Base-by-base conservation (phyloP, 495 filamentous ascomycete genomes). In the Hypomontagnella monticulosa region DNA sequence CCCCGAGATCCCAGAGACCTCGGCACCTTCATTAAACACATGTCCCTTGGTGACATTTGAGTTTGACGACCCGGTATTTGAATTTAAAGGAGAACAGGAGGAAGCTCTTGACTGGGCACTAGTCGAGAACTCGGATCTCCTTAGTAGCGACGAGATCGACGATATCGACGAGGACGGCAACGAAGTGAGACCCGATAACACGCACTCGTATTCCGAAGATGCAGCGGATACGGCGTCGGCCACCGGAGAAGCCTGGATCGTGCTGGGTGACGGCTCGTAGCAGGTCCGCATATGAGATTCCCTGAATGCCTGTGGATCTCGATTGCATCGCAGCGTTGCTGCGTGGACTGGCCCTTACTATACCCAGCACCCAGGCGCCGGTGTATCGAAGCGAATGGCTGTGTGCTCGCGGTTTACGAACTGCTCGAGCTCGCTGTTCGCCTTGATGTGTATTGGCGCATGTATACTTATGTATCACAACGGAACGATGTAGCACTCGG, bases 251-350 rank as follows among this genome's bases (percentile, higher is more conserved):
- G 60, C 69, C 61, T 79, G 76, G 77, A 66, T 80, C 4, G 67
- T 79, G 67, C 71, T 82, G 69, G 75, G 74, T 48, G 76, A 77
- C 74, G 80, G 76, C 79, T 81, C 71, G 79, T 74, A 82, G 71
- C 79, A 82, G 76, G 73, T 82, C 76, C 76, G 74, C 76, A 62
- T 32, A 71, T 56, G 72, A 70, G 72, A 65, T 47, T 64, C 70
- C 73, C 71, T 60, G 75, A 71, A 66, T 36, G 74, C 73, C 75
- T 56, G 47, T 58, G 71, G 67, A 66, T 70, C 69, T 72, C 72
- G 75, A 71, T 59, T 37, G 65, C 38, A 58, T 53, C 56, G 57
- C 48, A 61, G 63, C 42, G 16, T 18, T 27, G 63, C 70, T 73
- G 63, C 66, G 55, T 72, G 73, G 75, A 78, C 66, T 76, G 73